Percentiles rank a stretch among this genome's conserved stretches.
Conservation (phyloP, 345 rosid genomes). For the Eucalyptus viminalis region DNA sequence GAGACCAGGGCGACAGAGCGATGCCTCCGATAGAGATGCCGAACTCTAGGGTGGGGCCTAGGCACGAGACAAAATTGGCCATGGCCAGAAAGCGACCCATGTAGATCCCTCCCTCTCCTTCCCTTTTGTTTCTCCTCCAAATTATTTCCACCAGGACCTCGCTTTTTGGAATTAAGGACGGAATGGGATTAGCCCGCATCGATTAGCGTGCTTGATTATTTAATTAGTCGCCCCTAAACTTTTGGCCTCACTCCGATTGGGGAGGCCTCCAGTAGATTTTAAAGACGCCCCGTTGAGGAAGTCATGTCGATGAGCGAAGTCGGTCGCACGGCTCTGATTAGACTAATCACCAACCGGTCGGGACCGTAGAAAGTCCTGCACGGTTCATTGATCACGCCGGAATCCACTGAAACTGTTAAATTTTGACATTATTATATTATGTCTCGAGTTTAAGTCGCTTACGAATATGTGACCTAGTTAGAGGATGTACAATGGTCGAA, state of each 20-base stretch:
- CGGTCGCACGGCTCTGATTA: background rate
- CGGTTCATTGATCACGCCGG: background rate
- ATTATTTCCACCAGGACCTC: background rate
- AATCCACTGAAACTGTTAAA: background rate
- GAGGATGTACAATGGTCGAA: background rate
- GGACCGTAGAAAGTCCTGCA: background rate
- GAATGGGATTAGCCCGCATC: background rate
- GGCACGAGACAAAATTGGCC: background rate
- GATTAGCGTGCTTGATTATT: background rate
- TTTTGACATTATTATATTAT: background rate
- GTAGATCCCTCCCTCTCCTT: background rate
- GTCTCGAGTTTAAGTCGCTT: background rate
- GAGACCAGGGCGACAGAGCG: background rate
- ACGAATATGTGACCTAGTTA: fast-evolving
- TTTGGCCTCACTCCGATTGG: background rate
- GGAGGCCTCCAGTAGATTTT: background rate
- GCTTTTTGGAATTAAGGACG: background rate
- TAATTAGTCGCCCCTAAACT: background rate
- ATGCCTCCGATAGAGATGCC: background rate
- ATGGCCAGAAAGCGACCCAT: background rate
- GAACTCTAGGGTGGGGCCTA: background rate
- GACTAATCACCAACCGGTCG: background rate
- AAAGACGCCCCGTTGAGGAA: background rate
- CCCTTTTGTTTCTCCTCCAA: background rate
- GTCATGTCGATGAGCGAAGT: background rate